Base-by-base conservation (phyloP, 1,139 yeast species). In the Suhomyces terraborum region DNA sequence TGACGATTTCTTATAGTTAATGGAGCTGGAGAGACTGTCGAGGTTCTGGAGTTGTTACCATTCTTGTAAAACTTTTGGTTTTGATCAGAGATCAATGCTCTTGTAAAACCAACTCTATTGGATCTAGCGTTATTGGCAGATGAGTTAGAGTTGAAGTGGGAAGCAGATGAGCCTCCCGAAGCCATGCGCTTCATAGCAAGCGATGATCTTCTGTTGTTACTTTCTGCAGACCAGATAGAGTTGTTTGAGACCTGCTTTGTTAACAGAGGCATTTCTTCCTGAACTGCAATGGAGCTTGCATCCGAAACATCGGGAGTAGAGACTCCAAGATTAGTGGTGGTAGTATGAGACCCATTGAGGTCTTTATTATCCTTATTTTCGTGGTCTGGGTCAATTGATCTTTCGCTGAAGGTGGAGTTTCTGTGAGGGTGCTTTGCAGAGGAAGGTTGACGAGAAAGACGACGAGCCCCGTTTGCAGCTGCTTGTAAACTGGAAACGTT, bases 211-310 rank as follows among this genome's bases (percentile, higher is more conserved):
- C 64, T 58, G 38, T 53, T 54, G 35, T 51, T 53, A 45, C 64
- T 56, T 42, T 69, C 75, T 25, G 65, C 53, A 10, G 74, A 67
- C 75, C 75, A 70, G 32, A 64, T 62, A 1, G 76, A 69, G 1
- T 63, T 54, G 42, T 56, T 57, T 13, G 74, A 62, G 4, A 51
- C 42, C 47, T 67, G 73, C 42, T 69, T 59, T 1, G 67, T 50
- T 21, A 70, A 55, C 12, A 38, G 25, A 6, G 52, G 53, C 17
- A 46, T 29, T 21, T 49, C 54, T 7, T 37, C 40, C 21, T 26
- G 30, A 14, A 14, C n/a, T 35, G 39, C 21, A 43, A 35, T 39
- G 12, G 43, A 18, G 41, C 46, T 30, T 36, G 44, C 16, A 14
- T 37, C 40, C 1, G 40, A 36, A 1, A 19, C 37, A 10, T 42